Base-by-base conservation (phyloP, 2,329 filamentous ascomycete genomes). In the Pseudocercospora vitis region DNA sequence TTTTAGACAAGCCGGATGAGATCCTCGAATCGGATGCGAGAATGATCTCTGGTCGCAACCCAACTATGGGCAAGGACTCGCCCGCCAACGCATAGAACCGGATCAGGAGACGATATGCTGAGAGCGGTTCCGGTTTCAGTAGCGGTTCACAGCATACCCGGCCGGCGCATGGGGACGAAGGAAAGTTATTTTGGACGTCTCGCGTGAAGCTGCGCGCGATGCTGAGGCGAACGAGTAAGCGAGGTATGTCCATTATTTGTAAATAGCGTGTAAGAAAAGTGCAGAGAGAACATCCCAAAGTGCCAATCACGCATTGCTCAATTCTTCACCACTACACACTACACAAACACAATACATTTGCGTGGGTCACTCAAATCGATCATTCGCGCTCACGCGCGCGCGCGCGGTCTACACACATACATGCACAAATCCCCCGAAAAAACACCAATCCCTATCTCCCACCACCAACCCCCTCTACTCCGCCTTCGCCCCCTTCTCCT, bases 41-140 rank as follows among this genome's bases (percentile, higher is more conserved):
- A 21, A 29, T 53, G 19, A 48, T 50, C 26, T 50, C 54, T 21
- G 55, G 57, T 14, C 44, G 24, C 11, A 61, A 63, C 50, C 60
- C 60, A 8, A 58, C 55, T 0, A 57, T 63, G 4, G 32, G 40
- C 28, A 56, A 53, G 12, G 54, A 63, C 7, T 58, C 53, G 7
- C 56, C 60, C 8, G 60, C 60, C 50, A 63, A 63, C 24, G 57
- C 57, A 24, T 62, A 59, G 47, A 53, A n/a, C n/a, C n/a, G n/a
- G n/a, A n/a, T n/a, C n/a, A n/a, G n/a, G n/a, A n/a, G n/a, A n/a
- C n/a, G n/a, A n/a, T n/a, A n/a, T 24, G 33, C 5, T 24, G 14
- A 9, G n/a, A 40, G 37, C 2, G 14, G 37, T 3, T 11, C 23
- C 37, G 19, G 37, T n/a, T 40, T 23, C 37, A 23, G 12, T 23